A percentile compares a stretch with the other conserved stretches of the same genome.
phyloP scores from a whole-genome alignment of 371 early-diverging fungal species.

The Actinomortierella wolfii region DNA sequence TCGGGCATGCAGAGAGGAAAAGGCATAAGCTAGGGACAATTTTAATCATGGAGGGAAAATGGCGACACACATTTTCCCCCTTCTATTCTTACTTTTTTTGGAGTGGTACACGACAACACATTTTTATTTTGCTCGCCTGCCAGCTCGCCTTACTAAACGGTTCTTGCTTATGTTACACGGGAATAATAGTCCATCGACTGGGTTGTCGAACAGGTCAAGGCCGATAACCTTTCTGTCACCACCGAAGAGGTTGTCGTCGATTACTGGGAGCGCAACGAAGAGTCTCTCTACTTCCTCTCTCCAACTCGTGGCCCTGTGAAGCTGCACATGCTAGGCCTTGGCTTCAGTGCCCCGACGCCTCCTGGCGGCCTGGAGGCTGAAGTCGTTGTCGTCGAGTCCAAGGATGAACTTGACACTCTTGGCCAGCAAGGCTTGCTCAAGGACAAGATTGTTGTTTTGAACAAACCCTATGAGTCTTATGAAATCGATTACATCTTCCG shows the following conservation, averaged over 20 bases:
- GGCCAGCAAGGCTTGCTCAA: constrained; percentile 39
- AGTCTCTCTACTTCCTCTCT: constrained; percentile 51
- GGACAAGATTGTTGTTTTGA: constrained; percentile 56
- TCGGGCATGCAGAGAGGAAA: too few species aligned
- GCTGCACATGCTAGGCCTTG: constrained; percentile 57
- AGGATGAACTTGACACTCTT: constrained; percentile 49
- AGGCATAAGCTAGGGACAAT: neutral
- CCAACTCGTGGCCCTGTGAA: constrained; percentile 54
- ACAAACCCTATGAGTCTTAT: constrained; percentile 50
- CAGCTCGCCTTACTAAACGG: neutral
- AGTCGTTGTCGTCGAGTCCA: constrained; percentile 50
- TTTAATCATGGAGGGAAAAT: neutral
- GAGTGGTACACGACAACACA: too few species aligned
- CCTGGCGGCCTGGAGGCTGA: constrained; percentile 52
- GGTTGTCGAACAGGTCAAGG: constrained; percentile 48
- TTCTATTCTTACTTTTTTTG: too few species aligned
- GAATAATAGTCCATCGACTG: constrained; percentile 52
- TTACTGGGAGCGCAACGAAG: constrained; percentile 53
- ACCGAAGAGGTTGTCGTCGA: constrained; percentile 57
- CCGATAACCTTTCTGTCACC: constrained; percentile 49
- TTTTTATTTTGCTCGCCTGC: too few species aligned
- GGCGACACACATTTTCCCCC: neutral
- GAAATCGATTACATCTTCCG: constrained; percentile 34
- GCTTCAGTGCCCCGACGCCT: constrained; percentile 53
- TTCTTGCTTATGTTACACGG: neutral